Percentiles rank a stretch among this genome's conserved stretches.
Conservation (phyloP, 495 filamentous ascomycete species). For the Penicillium verhagenii region DNA sequence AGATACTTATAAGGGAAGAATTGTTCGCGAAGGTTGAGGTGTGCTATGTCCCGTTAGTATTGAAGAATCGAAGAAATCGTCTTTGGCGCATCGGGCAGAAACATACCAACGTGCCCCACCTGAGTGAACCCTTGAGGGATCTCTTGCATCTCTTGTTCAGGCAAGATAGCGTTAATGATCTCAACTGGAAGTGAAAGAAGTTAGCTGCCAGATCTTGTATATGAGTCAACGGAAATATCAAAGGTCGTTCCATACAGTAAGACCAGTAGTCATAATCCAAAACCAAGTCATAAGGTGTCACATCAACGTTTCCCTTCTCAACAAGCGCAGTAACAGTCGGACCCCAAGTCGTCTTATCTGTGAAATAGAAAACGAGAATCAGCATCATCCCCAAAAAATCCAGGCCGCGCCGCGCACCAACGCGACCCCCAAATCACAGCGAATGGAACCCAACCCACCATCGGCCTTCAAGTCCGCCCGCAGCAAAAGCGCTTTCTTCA, state of each 20-base stretch:
- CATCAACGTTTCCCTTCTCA: slow-evolving; percentile 57
- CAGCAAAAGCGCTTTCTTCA: slow-evolving; percentile 73
- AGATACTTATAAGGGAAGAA: slow-evolving; percentile 80
- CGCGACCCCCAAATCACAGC: neutral
- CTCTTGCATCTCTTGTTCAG: slow-evolving; percentile 65
- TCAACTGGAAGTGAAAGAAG: slow-evolving; percentile 61
- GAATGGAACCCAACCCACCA: slow-evolving; percentile 48
- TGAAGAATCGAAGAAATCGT: neutral
- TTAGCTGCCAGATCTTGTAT: neutral
- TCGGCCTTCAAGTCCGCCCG: slow-evolving; percentile 63
- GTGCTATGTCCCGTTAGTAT: slow-evolving; percentile 48
- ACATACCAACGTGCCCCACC: slow-evolving; percentile 81
- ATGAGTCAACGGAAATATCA: neutral
- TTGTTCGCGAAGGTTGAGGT: slow-evolving; percentile 82
- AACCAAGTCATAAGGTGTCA: slow-evolving; percentile 71
- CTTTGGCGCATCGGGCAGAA: slow-evolving; percentile 7
- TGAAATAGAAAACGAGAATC: slow-evolving; percentile 25
- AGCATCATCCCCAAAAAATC: slow-evolving; percentile 31
- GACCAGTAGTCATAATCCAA: slow-evolving; percentile 86
- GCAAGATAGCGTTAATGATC: slow-evolving; percentile 75
- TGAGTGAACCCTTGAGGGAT: slow-evolving; percentile 83
- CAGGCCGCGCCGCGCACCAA: neutral
- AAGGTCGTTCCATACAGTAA: slow-evolving; percentile 54
- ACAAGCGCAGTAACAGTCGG: slow-evolving; percentile 66
- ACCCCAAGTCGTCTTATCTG: slow-evolving; percentile 76